These are phyloP conservation scores for Nemania serpens DNA, from an alignment of 2,329 filamentous ascomycete genomes.

Conservation along the genomic window DNA sequence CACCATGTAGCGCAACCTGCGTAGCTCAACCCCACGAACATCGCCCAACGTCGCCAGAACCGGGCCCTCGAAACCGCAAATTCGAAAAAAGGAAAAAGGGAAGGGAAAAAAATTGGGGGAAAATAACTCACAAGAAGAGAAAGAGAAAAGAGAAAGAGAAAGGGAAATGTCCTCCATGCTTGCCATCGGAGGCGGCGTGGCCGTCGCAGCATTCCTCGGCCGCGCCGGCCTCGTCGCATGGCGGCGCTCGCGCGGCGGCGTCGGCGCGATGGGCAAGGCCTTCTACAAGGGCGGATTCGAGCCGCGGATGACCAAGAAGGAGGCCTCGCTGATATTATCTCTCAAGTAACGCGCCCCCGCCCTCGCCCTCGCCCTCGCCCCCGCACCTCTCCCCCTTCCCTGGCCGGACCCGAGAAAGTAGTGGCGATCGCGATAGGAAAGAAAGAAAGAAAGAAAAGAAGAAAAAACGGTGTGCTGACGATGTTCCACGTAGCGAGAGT, in stretches of 20 bases:
- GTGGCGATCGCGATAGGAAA: neutral
- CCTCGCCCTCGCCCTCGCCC: no score
- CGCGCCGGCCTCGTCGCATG: conserved; percentile 90
- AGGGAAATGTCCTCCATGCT: conserved; percentile 63
- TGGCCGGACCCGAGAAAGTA: neutral
- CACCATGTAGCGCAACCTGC: no score
- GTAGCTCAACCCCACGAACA: no score
- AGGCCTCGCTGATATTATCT: conserved; percentile 88
- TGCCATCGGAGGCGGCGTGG: conserved; percentile 53
- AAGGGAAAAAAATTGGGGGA: no score
- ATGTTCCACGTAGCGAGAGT: conserved; percentile 68
- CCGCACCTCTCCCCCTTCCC: no score
- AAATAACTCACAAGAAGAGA: neutral
- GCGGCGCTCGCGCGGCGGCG: conserved; percentile 77
- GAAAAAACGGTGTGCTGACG: neutral
- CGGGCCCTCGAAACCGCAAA: neutral
- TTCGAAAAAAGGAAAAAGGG: no score
- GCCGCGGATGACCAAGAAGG: conserved; percentile 87
- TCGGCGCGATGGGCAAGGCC: conserved; percentile 81
- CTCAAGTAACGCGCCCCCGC: conserved; percentile 70
- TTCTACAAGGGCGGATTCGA: conserved; percentile 99
- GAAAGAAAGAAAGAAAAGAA: neutral
- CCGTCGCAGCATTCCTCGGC: conserved; percentile 67
- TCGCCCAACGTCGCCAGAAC: neutral
- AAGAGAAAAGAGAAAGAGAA: neutral